Base-by-base conservation (phyloP, 2,329 filamentous ascomycete genomes). In the Fusarium euwallaceae region DNA sequence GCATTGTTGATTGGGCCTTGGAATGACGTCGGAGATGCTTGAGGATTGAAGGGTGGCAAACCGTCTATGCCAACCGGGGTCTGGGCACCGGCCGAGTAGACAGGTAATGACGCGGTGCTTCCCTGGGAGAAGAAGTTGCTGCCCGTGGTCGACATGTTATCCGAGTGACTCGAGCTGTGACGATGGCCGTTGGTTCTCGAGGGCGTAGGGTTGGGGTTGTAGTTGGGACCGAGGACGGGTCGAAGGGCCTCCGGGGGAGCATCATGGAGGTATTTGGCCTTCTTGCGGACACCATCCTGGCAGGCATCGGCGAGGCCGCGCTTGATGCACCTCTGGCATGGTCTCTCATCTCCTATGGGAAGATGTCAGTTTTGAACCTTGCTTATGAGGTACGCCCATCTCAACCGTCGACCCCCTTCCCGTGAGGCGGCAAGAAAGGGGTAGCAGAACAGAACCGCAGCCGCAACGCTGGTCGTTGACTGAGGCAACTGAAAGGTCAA, bases 261-360 rank as follows among this genome's bases (percentile, higher is more conserved):
- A 88, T 98, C 97, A 81, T 98, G 95, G 66, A 99, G 93, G 83
- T 99, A 99, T 83, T 99, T 99, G 62, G 97, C 97, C 88, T 98
- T 99, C 85, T 99, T 99, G 73, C 97, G 93, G 61, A 98, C 95
- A 64, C 97, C 97, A 81, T 99, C 97, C 83, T 98, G 95, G 81
- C 97, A 99, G 71, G 91, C 91, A 82, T 98, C 95, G 79, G 95
- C 94, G 24, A 98, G 90, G 55, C 95, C 94, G 78, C 97, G 93
- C 84, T 98, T 98, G 78, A 98, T 95, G 83, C 97, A 99, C 80
- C 97, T 89, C 80, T 95, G 91, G 82, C 97, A 99, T 63, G 97
- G 97, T 78, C 97, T 90, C 83, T 99, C 96, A 82, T 99, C 97
- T 79, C 96, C 97, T 98, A 64, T 37, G 51, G 36, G 66, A 74